Conservation (phyloP, 352 stramenopile genomes). For the Phytophthora vignae region DNA sequence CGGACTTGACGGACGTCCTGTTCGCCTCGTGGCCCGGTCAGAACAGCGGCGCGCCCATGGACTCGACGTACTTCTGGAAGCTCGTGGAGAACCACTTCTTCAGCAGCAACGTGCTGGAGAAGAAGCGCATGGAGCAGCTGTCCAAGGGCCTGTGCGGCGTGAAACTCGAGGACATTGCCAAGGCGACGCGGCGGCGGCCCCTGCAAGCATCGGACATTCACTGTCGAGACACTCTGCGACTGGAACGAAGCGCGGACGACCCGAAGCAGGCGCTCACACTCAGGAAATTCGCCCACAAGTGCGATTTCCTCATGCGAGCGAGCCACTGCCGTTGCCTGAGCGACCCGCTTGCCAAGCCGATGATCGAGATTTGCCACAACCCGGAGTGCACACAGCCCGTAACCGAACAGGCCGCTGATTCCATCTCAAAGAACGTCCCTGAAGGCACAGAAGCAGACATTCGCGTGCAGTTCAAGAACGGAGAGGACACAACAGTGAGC, state of each 20-base stretch:
- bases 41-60: constrained; percentile 69
- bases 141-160: constrained; percentile 73
- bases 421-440: not conserved
- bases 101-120: constrained; percentile 63
- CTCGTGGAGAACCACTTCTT: constrained; percentile 78
- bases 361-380: constrained; percentile 54
- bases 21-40: constrained; percentile 86
- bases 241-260: constrained; percentile 54
- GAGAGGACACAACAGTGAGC: constrained; percentile 34
- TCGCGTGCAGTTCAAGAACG: constrained; percentile 51
- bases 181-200: constrained; percentile 36
- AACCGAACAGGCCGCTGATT: not conserved
- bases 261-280: constrained; percentile 44
- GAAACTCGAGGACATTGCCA: constrained; percentile 72
- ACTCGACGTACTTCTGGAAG: constrained; percentile 84
- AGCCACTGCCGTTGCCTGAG: constrained; percentile 71
- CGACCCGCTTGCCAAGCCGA: constrained; percentile 55
- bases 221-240: constrained; percentile 70
- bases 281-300: constrained; percentile 71
- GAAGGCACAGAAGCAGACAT: constrained; percentile 38
- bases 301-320: constrained; percentile 82
- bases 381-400: constrained; percentile 7
- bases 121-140: constrained; percentile 78
- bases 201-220: constrained; percentile 54
- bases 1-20: constrained; percentile 76